Evolutionary conservation across 1,284 basidiomycete species (phyloP).

Genomic region (Volvariella volvacea): DNA sequence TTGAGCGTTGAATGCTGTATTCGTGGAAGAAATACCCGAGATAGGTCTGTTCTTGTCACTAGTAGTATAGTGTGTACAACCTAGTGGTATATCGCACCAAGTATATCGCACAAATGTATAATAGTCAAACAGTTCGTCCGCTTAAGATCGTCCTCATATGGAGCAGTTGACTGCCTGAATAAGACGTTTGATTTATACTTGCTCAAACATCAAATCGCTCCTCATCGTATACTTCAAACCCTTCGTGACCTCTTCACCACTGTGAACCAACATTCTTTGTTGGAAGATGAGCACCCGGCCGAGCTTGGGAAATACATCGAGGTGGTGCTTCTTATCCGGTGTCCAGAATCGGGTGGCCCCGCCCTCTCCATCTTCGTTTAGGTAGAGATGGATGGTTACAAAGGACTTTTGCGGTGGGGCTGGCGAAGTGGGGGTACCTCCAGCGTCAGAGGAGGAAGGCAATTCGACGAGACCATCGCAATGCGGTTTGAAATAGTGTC

Average conservation of each 20-base stretch:
- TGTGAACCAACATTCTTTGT: constrained; percentile 34
- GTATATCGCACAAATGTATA: no score
- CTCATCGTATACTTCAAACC: constrained; percentile 34
- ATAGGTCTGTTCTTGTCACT: no score
- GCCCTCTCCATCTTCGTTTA: constrained; percentile 24
- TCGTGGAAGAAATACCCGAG: no score
- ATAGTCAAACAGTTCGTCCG: no score
- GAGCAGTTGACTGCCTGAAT: no score
- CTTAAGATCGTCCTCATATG: no score
- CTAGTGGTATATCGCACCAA: no score
- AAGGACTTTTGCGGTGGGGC: constrained; percentile 23
- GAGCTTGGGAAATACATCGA: constrained; percentile 28
- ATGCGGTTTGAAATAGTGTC: constrained; percentile 34
- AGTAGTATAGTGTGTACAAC: no score
- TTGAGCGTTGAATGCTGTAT: no score
- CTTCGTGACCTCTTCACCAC: constrained; percentile 27
- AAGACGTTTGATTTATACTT: no score
- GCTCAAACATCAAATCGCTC: constrained; percentile 29
- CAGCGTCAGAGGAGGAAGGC: constrained; percentile 10
- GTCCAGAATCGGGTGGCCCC: constrained; percentile 33
- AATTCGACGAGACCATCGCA: constrained; percentile 28
- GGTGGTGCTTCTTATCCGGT: constrained; percentile 25
- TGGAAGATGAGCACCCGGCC: constrained; percentile 33
- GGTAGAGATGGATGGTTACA: constrained; percentile 32
- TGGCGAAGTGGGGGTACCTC: background rate